Base-by-base conservation (phyloP, 1,284 basidiomycete species). In the Anthracocystis walkeri region DNA sequence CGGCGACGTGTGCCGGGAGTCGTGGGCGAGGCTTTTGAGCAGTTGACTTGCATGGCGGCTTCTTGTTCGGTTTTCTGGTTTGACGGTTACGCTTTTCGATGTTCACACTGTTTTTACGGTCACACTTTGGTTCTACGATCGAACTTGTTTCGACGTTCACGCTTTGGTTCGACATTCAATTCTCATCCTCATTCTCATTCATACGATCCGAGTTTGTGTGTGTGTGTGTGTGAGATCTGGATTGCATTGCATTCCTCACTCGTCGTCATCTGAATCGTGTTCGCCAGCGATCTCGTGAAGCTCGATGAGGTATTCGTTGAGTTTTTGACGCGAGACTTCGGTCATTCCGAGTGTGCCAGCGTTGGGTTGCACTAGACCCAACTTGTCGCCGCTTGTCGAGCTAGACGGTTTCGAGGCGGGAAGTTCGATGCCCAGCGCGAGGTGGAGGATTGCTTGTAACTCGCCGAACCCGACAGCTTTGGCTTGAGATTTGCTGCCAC, bases 261-360 rank as follows among this genome's bases (percentile, higher is more conserved):
- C 40, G 40, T 75, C 66, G 54, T 71, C 73, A 21, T 54, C 54
- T 20, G 57, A 55, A 18, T 69, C 55, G 25, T 62, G 35, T 5
- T 58, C 64, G 8, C 63, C 71, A 5, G 57, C 79, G 7, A 77
- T 53, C 55, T 80, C 68, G 69, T 82, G 81, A 21, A 82, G 55
- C 51, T 82, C 81, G 55, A 82, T 81, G 20, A 82, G 62, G 33
- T 79, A 80, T 38, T 82, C 81, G 65, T 81, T 80, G 59, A 79
- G 66, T 53, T 81, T 79, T 25, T 80, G 73, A 11, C 81, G 38
- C 11, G 78, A 74, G 11, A 80, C 65, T 6, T 73, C 74, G 4
- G 29, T 33, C 16, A 60, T 1, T 4, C 61, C 64, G 11, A 75
- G 20, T 0, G 69, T 79, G 3, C 77, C 75, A 10, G 75, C 77